phyloP scores from a whole-genome alignment of 179 eudicot genomes.

The Vitellaria paradoxa region DNA sequence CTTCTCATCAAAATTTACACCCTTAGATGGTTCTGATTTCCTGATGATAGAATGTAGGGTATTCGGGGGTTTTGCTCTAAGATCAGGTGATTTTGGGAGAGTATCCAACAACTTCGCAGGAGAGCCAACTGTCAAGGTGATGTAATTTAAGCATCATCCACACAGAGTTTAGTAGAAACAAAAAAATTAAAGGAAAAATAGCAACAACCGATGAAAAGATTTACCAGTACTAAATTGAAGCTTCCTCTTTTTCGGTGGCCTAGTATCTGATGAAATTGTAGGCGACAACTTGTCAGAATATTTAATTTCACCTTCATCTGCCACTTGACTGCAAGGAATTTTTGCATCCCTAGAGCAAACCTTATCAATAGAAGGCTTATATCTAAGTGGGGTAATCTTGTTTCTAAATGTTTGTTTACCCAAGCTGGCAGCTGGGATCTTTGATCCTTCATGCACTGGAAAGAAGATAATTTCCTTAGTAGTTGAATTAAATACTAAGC shows the following conservation, averaged over 20 bases:
- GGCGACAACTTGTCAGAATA: conserved; percentile 4
- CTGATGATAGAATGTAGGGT: conserved; percentile 16
- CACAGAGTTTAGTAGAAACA: too few relatives aligned
- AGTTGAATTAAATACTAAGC: background rate
- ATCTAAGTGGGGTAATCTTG: background rate
- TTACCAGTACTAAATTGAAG: conserved; percentile 9
- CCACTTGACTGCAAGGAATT: background rate
- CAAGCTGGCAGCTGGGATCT: conserved; percentile 12
- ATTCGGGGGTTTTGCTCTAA: conserved; percentile 1
- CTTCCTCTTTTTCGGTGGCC: conserved; percentile 12
- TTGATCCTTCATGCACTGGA: conserved; percentile 4
- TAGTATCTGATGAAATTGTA: conserved; percentile 7
- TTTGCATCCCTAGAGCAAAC: background rate
- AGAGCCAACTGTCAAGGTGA: background rate
- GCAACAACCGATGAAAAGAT: background rate
- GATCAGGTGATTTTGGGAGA: conserved; percentile 12
- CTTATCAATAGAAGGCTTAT: background rate
- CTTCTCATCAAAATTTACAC: conserved; percentile 14
- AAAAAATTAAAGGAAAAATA: background rate
- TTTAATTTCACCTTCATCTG: conserved; percentile 2
- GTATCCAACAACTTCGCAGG: conserved; percentile 3
- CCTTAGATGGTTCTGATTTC: conserved; percentile 24
- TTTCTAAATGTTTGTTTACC: background rate
- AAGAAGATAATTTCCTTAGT: background rate
- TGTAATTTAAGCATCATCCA: background rate